Percentiles rank a stretch among this genome's conserved stretches.
Conservation (phyloP, 2,329 filamentous ascomycete species). For the Claviceps digitariae region DNA sequence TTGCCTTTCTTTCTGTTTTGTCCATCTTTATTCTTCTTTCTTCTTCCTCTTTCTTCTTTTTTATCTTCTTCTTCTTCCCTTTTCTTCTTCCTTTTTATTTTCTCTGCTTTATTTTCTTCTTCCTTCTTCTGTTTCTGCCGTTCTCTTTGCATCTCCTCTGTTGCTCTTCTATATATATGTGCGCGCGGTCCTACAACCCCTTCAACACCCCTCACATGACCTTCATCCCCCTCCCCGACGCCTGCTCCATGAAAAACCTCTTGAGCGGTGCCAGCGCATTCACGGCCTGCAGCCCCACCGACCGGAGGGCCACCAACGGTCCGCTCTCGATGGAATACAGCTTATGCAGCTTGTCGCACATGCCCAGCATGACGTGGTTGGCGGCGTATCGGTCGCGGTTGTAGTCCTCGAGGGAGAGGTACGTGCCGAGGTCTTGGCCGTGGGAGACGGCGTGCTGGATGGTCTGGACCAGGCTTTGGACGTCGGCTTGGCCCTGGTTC, state of each 20-base stretch:
- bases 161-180: background rate
- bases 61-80: too few relatives aligned
- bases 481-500: slow-evolving; percentile 85
- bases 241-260: slow-evolving; percentile 70
- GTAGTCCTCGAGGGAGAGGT: slow-evolving; percentile 70
- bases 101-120: too few relatives aligned
- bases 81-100: background rate
- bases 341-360: slow-evolving; percentile 84
- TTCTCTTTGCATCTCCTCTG: too few relatives aligned
- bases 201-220: slow-evolving; percentile 16
- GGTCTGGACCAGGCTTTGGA: slow-evolving; percentile 60
- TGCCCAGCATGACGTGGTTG: slow-evolving; percentile 68
- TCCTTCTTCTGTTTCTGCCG: too few relatives aligned
- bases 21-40: too few relatives aligned
- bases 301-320: slow-evolving; percentile 67
- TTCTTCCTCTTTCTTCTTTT: too few relatives aligned
- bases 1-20: too few relatives aligned
- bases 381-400: slow-evolving; percentile 65
- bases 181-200: too few relatives aligned
- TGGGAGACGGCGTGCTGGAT: slow-evolving; percentile 67
- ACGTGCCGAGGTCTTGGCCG: slow-evolving; percentile 75
- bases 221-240: slow-evolving; percentile 40
- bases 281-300: slow-evolving; percentile 61
- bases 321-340: slow-evolving; percentile 71
- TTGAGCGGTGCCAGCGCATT: slow-evolving; percentile 66